Evolutionary conservation across 768 basidiomycete species (phyloP).

Genomic region (Suillus weaverae): DNA sequence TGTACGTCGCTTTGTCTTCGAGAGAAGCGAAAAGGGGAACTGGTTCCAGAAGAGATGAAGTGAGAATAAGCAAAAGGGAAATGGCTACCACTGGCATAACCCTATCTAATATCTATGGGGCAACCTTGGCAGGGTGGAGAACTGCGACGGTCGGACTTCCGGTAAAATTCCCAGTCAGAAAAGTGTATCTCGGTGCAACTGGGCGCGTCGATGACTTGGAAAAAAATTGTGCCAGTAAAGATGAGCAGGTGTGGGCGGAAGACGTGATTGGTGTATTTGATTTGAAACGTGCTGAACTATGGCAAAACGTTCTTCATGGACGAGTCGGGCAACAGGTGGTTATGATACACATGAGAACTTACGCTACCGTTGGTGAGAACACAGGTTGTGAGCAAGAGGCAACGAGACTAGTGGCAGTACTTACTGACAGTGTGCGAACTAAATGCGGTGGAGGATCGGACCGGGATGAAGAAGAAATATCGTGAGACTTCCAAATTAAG

Average conservation of each 20-base stretch:
- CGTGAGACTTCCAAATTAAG: too few species aligned
- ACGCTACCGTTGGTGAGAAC: not conserved
- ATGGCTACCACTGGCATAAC: not conserved
- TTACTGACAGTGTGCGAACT: not conserved
- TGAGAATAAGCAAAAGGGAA: not conserved
- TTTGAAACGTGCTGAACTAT: not conserved
- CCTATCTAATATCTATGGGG: not conserved
- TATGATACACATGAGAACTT: not conserved
- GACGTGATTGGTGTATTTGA: not conserved
- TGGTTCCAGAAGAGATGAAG: not conserved
- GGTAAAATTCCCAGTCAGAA: not conserved
- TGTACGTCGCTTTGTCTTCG: not conserved
- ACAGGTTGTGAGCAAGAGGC: not conserved
- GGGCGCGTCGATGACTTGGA: not conserved
- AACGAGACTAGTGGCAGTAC: not conserved
- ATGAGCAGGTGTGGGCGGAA: not conserved
- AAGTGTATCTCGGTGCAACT: not conserved
- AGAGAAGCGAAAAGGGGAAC: not conserved
- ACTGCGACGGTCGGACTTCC: not conserved
- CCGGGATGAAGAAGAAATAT: too few species aligned
- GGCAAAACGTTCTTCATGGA: not conserved
- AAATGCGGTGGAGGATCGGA: too few species aligned
- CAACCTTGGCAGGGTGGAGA: not conserved
- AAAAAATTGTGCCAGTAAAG: not conserved
- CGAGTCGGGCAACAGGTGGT: not conserved